Conservation (phyloP, 495 filamentous ascomycete genomes). For the Elasticomyces elasticus region DNA sequence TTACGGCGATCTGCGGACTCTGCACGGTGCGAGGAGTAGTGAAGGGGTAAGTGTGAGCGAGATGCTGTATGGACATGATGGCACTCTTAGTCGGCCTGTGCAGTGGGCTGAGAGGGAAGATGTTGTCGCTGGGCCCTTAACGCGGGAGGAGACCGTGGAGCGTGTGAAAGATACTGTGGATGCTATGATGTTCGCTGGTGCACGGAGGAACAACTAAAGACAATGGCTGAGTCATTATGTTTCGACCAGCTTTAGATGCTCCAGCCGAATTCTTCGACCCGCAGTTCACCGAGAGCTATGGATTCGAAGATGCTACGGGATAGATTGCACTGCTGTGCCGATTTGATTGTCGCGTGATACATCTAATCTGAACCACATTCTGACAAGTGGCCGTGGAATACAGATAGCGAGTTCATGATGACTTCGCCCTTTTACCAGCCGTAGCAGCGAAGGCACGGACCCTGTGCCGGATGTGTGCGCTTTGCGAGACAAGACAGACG, state of each 20-base stretch:
- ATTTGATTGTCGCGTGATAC: background rate
- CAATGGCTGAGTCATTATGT: background rate
- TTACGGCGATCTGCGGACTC: background rate
- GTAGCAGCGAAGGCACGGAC: background rate
- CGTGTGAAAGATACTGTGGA: too few species aligned
- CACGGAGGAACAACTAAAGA: background rate
- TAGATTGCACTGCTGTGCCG: too few species aligned
- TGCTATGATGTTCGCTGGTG: too few species aligned
- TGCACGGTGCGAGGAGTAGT: background rate
- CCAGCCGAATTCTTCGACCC: too few species aligned
- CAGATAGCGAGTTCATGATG: slow-evolving; percentile 19
- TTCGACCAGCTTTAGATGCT: background rate
- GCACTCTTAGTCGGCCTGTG: slow-evolving; percentile 2
- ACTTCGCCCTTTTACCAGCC: slow-evolving; percentile 9
- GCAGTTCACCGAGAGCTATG: background rate
- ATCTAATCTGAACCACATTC: background rate
- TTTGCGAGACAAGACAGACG: too few species aligned
- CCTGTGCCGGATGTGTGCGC: background rate
- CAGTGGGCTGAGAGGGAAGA: too few species aligned
- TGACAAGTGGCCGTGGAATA: background rate
- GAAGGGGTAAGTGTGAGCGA: background rate
- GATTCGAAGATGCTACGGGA: too few species aligned
- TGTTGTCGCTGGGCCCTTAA: too few species aligned
- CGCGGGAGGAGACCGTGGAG: too few species aligned
- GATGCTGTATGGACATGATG: slow-evolving; percentile 12